phyloP scores from a whole-genome alignment of 352 stramenopile genomes.

The Pythium diclinum region DNA sequence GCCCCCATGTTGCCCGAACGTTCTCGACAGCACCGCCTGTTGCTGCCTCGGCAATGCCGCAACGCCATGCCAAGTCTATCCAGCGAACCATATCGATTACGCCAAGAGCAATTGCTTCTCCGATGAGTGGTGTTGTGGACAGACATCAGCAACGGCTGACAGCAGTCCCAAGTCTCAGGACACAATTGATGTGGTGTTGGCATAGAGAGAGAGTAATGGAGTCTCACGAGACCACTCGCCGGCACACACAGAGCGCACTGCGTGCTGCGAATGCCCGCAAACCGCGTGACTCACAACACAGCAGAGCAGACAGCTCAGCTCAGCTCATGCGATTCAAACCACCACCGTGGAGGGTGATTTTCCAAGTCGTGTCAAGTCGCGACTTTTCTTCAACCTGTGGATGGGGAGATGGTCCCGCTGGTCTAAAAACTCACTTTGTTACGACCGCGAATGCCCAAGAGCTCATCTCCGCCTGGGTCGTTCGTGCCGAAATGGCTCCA shows the following conservation, averaged over 20 bases:
- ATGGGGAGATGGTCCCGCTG: not conserved
- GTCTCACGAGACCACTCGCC: not conserved
- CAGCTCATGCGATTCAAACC: not conserved
- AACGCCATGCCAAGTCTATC: not conserved
- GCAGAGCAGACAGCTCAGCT: no score
- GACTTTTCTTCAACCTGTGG: conserved; percentile 1
- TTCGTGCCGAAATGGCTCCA: conserved; percentile 1
- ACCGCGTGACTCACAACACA: not conserved
- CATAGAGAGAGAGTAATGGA: not conserved
- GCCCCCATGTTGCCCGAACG: not conserved
- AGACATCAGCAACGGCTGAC: not conserved
- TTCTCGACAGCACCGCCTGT: not conserved
- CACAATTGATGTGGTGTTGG: no score
- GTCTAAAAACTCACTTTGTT: conserved; percentile 2
- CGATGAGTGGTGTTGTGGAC: not conserved
- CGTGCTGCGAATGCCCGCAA: no score
- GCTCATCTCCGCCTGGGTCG: not conserved
- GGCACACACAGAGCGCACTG: no score
- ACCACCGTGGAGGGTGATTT: not conserved
- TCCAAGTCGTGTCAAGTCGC: not conserved
- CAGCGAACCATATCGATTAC: not conserved
- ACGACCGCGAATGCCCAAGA: not conserved
- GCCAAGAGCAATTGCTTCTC: not conserved
- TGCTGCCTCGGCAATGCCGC: not conserved
- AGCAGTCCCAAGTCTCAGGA: no score